Percentiles rank a stretch among this genome's conserved stretches.
phyloP scores from a whole-genome alignment of 257 asterid genomes.

The Scutellaria galericulata region DNA sequence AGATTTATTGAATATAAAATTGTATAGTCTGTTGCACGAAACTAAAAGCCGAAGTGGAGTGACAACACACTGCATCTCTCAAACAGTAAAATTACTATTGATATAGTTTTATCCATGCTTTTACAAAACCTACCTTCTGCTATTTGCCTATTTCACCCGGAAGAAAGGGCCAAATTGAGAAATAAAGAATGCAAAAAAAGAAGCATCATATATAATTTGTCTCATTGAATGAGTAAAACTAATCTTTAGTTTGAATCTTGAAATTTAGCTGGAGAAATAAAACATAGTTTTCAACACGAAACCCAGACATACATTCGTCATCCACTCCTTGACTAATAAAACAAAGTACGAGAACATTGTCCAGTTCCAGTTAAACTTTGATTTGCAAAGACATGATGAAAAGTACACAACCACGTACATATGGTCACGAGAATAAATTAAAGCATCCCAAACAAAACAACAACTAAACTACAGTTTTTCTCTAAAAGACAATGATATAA shows the following conservation, averaged over 20 bases:
- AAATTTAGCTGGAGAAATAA: neutral
- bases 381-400: constrained; percentile 22
- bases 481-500: neutral
- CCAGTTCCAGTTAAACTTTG: constrained; percentile 8
- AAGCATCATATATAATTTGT: too few relatives aligned
- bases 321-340: neutral
- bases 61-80: constrained; percentile 53
- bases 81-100: constrained; percentile 33
- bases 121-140: constrained; percentile 23
- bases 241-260: too few relatives aligned
- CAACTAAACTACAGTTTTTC: neutral
- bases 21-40: constrained; percentile 21
- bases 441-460: neutral
- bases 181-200: neutral
- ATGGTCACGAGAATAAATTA: neutral
- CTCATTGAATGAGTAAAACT: too few relatives aligned
- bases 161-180: neutral
- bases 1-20: neutral
- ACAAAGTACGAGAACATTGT: constrained; percentile 1
- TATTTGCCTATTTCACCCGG: neutral
- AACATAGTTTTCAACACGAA: neutral
- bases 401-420: constrained; percentile 20
- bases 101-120: neutral
- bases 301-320: neutral
- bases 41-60: constrained; percentile 35